Percentiles rank a stretch among this genome's conserved stretches.
Conservation (phyloP, 2,329 filamentous ascomycete species). For the Pseudogymnoascus sp. region DNA sequence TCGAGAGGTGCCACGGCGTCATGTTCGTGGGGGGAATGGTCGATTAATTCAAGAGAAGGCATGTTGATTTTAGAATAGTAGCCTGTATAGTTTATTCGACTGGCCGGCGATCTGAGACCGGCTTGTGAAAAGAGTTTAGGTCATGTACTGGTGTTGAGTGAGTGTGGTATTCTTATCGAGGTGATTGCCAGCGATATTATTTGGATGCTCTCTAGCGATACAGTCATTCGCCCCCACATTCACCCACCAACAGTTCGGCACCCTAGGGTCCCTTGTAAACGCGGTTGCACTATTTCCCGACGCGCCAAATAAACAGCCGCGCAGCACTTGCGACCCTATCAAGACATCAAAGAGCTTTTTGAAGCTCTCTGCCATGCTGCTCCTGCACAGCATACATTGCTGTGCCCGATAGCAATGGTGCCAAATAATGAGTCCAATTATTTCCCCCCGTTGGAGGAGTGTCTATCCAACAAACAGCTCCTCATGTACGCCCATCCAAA, state of each 20-base stretch:
- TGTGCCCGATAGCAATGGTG: conserved; percentile 58
- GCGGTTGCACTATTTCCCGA: conserved; percentile 8
- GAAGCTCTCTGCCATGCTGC: conserved; percentile 23
- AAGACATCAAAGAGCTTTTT: conserved; percentile 13
- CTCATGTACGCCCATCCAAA: conserved; percentile 56
- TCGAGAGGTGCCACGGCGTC: conserved; percentile 62
- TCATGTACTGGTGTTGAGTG: conserved; percentile 4
- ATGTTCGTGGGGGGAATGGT: conserved; percentile 83
- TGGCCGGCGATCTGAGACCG: neutral
- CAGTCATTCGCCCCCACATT: conserved; percentile 2
- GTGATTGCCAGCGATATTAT: neutral
- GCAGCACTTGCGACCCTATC: conserved; percentile 4
- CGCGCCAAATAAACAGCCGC: conserved; percentile 10
- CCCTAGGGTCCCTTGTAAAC: neutral
- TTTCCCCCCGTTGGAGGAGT: conserved; percentile 78
- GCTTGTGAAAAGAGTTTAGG: neutral
- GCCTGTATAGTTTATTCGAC: neutral
- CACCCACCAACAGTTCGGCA: conserved; percentile 1
- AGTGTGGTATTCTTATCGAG: neutral
- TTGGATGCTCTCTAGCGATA: neutral
- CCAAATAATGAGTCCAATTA: conserved; percentile 61
- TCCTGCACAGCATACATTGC: conserved; percentile 23
- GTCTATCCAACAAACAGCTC: conserved; percentile 69
- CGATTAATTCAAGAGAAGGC: conserved; percentile 46
- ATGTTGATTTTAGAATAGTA: conserved; percentile 25